Evolutionary conservation across 495 filamentous ascomycete genomes (phyloP).

Genomic region (Terfezia boudieri): DNA sequence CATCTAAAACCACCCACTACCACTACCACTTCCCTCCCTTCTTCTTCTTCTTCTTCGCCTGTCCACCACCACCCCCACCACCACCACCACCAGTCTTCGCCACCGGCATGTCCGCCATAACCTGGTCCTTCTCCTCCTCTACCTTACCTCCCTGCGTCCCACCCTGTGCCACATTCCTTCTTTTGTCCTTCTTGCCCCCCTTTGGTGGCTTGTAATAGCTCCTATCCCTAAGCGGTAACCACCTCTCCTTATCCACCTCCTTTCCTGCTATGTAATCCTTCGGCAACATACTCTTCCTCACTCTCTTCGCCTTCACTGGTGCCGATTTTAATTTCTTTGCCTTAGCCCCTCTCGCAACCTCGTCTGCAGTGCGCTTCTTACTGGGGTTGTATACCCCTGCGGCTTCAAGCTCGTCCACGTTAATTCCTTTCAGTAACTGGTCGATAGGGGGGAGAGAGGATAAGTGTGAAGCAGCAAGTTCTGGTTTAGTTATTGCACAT

Average conservation of each 20-base stretch:
- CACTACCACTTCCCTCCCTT: conserved; percentile 40
- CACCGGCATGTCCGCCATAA: not conserved
- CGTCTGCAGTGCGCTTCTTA: conserved; percentile 36
- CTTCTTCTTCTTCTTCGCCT: conserved; percentile 44
- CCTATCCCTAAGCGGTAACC: conserved; percentile 74
- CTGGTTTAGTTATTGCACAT: conserved; percentile 42
- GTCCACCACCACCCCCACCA: conserved; percentile 23
- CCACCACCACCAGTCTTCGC: conserved; percentile 10
- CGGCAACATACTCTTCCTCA: conserved; percentile 42
- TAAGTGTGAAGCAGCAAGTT: conserved; percentile 35
- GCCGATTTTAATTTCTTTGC: conserved; percentile 2
- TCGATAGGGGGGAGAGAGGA: conserved; percentile 41
- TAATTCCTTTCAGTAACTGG: conserved; percentile 40
- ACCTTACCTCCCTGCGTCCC: conserved; percentile 69
- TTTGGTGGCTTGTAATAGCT: conserved; percentile 78
- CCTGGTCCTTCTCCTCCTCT: conserved; percentile 29
- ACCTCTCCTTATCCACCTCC: conserved; percentile 68
- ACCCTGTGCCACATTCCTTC: conserved; percentile 30
- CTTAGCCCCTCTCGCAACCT: conserved; percentile 20
- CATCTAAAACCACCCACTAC: too few relatives aligned
- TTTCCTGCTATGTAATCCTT: conserved; percentile 59
- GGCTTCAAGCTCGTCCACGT: conserved; percentile 46
- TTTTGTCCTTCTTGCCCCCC: conserved; percentile 60
- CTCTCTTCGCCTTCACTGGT: conserved; percentile 30
- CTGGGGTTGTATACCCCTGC: conserved; percentile 50